A percentile compares a stretch with the other conserved stretches of the same genome.
Conservation (phyloP, 441 rosid genomes). For the Theobroma grandiflorum region DNA sequence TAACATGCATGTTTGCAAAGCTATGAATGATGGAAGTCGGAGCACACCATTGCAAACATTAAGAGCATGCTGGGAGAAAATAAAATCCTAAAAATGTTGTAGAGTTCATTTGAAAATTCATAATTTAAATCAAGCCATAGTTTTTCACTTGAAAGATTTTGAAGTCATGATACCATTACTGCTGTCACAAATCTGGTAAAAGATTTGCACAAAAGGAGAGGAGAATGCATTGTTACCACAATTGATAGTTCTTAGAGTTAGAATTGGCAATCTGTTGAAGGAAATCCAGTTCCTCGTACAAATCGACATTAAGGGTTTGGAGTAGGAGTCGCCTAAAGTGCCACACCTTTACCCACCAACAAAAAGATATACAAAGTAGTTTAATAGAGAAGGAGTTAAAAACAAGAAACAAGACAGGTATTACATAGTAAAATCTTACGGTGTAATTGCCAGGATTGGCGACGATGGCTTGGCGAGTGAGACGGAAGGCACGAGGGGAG, state of each 20-base stretch:
- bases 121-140: background rate
- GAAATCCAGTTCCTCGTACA: slow-evolving; percentile 63
- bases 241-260: slow-evolving; percentile 89
- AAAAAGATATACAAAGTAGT: background rate
- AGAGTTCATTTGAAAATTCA: background rate
- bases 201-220: background rate
- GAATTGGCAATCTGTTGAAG: slow-evolving; percentile 62
- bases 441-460: slow-evolving; percentile 92
- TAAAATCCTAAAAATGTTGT: background rate
- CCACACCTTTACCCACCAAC: slow-evolving; percentile 72
- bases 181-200: background rate
- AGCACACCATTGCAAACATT: background rate
- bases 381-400: background rate
- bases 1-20: slow-evolving; percentile 12
- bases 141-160: background rate
- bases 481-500: slow-evolving; percentile 78
- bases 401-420: background rate
- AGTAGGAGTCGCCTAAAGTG: slow-evolving; percentile 85
- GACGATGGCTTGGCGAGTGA: slow-evolving; percentile 67
- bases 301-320: slow-evolving; percentile 57
- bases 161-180: background rate
- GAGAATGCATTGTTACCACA: slow-evolving; percentile 61
- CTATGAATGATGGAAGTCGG: background rate
- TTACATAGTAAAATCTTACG: slow-evolving; percentile 37
- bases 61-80: background rate